Evolutionary conservation across 2,329 filamentous ascomycete genomes (phyloP).

Genomic region (Cladosporium phlei): DNA sequence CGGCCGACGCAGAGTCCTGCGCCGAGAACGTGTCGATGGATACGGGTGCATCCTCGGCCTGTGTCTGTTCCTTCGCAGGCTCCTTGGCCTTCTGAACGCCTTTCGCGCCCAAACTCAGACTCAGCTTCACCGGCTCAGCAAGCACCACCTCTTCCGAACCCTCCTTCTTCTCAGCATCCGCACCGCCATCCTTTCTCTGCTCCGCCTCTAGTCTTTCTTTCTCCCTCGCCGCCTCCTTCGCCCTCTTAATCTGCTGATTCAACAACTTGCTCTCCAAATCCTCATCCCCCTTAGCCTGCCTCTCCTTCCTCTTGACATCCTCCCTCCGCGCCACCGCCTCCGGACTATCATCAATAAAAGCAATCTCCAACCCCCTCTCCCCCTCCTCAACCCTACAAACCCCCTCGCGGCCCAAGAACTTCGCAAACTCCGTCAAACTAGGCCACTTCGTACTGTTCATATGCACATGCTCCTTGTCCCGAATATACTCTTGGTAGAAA

Average conservation of each 20-base stretch:
- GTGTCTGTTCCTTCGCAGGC: conserved; percentile 12
- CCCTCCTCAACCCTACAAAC: conserved; percentile 88
- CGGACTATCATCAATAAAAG: conserved; percentile 88
- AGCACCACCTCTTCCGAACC: conserved; percentile 22
- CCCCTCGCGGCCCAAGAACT: conserved; percentile 77
- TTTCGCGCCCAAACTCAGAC: conserved; percentile 30
- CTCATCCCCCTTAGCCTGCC: conserved; percentile 85
- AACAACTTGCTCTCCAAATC: conserved; percentile 81
- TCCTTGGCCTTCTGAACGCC: conserved; percentile 12
- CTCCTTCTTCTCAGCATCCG: conserved; percentile 16
- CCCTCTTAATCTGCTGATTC: conserved; percentile 74
- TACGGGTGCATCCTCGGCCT: conserved; percentile 22
- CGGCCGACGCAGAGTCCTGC: conserved; percentile 16
- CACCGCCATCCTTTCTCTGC: conserved; percentile 34
- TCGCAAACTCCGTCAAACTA: conserved; percentile 83
- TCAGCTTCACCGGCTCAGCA: conserved; percentile 33
- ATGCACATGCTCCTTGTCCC: conserved; percentile 80
- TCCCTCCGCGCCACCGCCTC: conserved; percentile 78
- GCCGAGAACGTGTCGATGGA: conserved; percentile 29
- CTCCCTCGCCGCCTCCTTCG: conserved; percentile 46
- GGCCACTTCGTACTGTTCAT: conserved; percentile 93
- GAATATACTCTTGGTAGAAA: conserved; percentile 93
- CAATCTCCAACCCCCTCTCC: conserved; percentile 77
- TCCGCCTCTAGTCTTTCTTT: conserved; percentile 30
- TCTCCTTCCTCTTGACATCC: conserved; percentile 74